Conservation (phyloP, 192 early-diverging fungal species). For the Martensiomyces pterosporus region DNA sequence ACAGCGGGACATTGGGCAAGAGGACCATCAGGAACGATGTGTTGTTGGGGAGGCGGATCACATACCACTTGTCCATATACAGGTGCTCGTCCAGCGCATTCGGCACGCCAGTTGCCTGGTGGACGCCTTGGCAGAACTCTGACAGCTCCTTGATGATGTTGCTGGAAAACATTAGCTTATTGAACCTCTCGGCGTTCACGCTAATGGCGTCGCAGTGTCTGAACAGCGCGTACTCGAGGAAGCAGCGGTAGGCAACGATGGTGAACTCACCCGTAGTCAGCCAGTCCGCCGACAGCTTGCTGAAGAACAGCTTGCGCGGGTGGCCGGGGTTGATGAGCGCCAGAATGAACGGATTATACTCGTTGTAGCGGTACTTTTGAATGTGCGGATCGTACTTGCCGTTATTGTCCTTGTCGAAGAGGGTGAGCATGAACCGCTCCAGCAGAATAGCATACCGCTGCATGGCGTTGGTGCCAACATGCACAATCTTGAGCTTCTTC, state of each 20-base stretch:
- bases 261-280: conserved; percentile 51
- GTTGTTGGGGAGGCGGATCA: conserved; percentile 44
- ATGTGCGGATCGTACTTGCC: conserved; percentile 44
- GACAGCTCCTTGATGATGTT: conserved; percentile 42
- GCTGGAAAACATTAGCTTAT: conserved; percentile 45
- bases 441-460: conserved; percentile 39
- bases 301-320: conserved; percentile 45
- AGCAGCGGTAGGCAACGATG: conserved; percentile 44
- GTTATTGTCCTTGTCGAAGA: conserved; percentile 38
- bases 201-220: conserved; percentile 46
- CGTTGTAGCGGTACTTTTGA: conserved; percentile 39
- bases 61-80: conserved; percentile 51
- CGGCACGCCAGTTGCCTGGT: conserved; percentile 28
- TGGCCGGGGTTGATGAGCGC: conserved; percentile 39
- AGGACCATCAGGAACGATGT: conserved; percentile 48
- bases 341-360: conserved; percentile 51
- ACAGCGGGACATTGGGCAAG: conserved; percentile 39
- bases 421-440: conserved; percentile 50
- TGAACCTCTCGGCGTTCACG: conserved; percentile 43
- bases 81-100: conserved; percentile 46
- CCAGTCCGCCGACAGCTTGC: conserved; percentile 34
- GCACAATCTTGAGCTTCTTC: conserved; percentile 21
- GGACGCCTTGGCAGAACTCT: conserved; percentile 19
- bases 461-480: conserved; percentile 20
- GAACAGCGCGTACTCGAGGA: conserved; percentile 50